Percentiles rank a stretch among this genome's conserved stretches.
These are phyloP conservation scores for Silene coronaria DNA, from an alignment of 179 eudicot genomes.

Conservation along the genomic window DNA sequence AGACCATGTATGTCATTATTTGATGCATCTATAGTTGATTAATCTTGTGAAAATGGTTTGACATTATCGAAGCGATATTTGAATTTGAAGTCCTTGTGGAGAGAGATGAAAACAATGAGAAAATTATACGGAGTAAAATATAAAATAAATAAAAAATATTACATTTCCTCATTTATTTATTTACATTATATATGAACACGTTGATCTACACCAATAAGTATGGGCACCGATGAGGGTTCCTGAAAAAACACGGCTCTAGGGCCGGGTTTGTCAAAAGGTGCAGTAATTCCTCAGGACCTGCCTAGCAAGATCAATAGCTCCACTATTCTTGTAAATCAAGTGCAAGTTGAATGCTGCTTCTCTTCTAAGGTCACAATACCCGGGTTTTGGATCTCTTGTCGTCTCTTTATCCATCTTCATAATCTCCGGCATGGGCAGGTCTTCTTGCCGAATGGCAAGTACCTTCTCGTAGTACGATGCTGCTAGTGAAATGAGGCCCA, in stretches of 20 bases:
- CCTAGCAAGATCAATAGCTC: conserved; percentile 74
- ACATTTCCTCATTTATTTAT: no score
- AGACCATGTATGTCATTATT: no score
- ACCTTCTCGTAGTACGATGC: conserved; percentile 69
- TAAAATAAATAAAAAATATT: no score
- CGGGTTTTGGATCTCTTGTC: conserved; percentile 29
- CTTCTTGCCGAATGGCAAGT: conserved; percentile 42
- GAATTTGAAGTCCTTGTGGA: no score
- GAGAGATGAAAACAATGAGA: no score
- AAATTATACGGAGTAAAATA: no score
- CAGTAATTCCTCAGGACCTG: conserved; percentile 65
- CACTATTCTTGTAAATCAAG: conserved; percentile 65
- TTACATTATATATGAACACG: no score
- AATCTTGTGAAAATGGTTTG: no score
- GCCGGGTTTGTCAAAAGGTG: conserved; percentile 17
- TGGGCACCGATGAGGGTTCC: not conserved
- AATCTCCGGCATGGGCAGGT: conserved; percentile 53
- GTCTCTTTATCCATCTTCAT: conserved; percentile 34
- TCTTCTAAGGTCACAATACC: conserved; percentile 65
- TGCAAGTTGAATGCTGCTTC: conserved; percentile 86
- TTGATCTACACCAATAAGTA: no score
- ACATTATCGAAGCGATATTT: no score
- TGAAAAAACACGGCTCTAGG: not conserved
- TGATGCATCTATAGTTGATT: no score
- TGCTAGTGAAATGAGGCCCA: conserved; percentile 67